Evolutionary conservation across 805 yeast species (phyloP), one percentile per base, ranked within the genome.

Genomic region (Candida succiphila): DNA sequence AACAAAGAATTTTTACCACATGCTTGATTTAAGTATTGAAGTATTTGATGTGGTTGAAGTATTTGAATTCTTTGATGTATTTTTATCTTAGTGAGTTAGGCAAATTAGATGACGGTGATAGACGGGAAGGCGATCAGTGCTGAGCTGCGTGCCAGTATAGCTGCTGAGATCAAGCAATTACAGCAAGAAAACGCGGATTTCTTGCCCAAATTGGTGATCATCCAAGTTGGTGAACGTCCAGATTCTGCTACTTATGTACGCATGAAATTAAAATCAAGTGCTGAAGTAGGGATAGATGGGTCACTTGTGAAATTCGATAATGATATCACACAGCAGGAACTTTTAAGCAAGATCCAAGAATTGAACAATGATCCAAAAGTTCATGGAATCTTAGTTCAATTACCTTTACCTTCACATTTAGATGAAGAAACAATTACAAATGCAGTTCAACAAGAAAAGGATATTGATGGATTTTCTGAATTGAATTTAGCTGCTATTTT

Each of bases 401-500:
- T 89, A 43, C 98, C 98, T 4, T 63, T 89, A 37, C 98, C 97
- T 23, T 55, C 60, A 21, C 83, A 78, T 49, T 65, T 88, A 37
- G 74, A 83, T 52, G 97, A 89, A 63, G 75, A 80, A 30, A 57
- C 60, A 31, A 68, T 92, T 44, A 92, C 97, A 31, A 76, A 79
- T 49, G 69, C 87, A 2, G 96, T 89, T n/a, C 59, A 67, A 9
- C 72, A 83, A 13, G 75, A 70, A 29, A 89, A 89, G 61, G 98
- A 89, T 50, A 95, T 92, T 30, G 98, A 89, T 56, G 98, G 98
- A 2, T 92, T 89, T 50, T 92, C 88, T 28, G 76, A 87, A 36
- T 69, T 67, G 48, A 92, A 92, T 56, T 77, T 85, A 37, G 97
- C 96, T 39, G 96, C 89, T 52, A 69, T 89, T 38, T 74, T 88